Evolutionary conservation across 441 rosid species (phyloP).

Genomic region (Bocquillonia castaneifolia): DNA sequence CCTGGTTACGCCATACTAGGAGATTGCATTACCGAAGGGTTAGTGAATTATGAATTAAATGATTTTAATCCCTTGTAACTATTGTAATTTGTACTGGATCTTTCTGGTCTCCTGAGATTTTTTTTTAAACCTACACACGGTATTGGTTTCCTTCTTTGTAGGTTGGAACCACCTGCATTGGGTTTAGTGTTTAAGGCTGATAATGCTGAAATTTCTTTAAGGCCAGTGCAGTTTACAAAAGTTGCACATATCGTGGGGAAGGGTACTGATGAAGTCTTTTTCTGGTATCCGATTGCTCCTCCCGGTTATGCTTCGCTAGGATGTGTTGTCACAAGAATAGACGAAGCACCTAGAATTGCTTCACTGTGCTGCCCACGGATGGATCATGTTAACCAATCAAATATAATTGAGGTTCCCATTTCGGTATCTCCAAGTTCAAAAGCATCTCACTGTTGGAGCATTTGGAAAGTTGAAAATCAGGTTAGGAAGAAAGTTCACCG

Average conservation of each 20-base stretch:
- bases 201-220: slow-evolving; percentile 76
- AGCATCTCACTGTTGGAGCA: slow-evolving; percentile 87
- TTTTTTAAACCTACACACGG: slow-evolving; percentile 19
- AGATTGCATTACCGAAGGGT: slow-evolving; percentile 98
- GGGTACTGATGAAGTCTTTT: slow-evolving; percentile 85
- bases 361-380: slow-evolving; percentile 86
- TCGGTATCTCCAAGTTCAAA: slow-evolving; percentile 78
- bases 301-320: slow-evolving; percentile 94
- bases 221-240: slow-evolving; percentile 87
- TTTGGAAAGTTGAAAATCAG: slow-evolving; percentile 99
- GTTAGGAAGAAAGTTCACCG: slow-evolving; percentile 33
- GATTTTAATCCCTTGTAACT: slow-evolving; percentile 9
- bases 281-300: slow-evolving; percentile 98
- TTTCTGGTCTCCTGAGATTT: slow-evolving; percentile 14
- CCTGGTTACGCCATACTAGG: slow-evolving; percentile 79
- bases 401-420: slow-evolving; percentile 67
- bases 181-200: slow-evolving; percentile 80
- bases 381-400: slow-evolving; percentile 87
- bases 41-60: slow-evolving; percentile 24
- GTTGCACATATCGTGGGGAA: slow-evolving; percentile 82
- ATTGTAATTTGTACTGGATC: background rate
- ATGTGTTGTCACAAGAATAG: slow-evolving; percentile 77
- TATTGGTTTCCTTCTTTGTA: slow-evolving; percentile 33
- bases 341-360: slow-evolving; percentile 65
- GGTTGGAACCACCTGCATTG: slow-evolving; percentile 90